These are phyloP conservation scores for Anthracocystis setariae DNA, from an alignment of 1,284 basidiomycete species.

Conservation along the genomic window DNA sequence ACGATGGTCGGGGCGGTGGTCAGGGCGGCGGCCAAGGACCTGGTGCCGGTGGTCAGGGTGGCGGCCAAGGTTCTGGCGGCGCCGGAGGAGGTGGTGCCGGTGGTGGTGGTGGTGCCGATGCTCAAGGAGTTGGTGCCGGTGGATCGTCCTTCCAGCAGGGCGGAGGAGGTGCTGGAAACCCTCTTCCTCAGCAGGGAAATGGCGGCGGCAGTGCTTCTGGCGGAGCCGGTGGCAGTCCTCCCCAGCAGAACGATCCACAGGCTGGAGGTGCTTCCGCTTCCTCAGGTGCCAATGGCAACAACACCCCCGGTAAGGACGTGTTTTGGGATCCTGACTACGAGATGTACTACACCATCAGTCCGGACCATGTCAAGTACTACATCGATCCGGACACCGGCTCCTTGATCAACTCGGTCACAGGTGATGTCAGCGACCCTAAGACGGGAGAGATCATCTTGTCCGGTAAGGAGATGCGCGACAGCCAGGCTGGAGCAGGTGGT, in stretches of 20 bases:
- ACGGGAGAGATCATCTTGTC: constrained; percentile 23
- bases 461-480: not conserved
- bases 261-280: no score
- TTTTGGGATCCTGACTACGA: not conserved
- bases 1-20: not conserved
- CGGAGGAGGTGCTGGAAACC: not conserved
- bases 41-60: not conserved
- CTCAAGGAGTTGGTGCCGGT: not conserved
- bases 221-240: not conserved
- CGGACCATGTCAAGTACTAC: constrained; percentile 18
- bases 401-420: constrained; percentile 21
- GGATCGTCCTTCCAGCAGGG: not conserved
- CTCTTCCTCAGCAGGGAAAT: not conserved
- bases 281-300: not conserved
- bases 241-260: not conserved
- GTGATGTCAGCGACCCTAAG: constrained; percentile 30
- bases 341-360: constrained; percentile 15
- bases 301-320: not conserved
- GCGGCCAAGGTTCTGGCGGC: not conserved
- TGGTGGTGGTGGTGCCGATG: not conserved
- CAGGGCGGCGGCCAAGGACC: not conserved
- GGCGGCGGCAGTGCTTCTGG: not conserved
- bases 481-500: not conserved
- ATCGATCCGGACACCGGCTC: constrained; percentile 18
- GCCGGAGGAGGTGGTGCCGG: not conserved